Base-by-base conservation (phyloP, 805 yeast species). In the Suhomyces kilbournensis region DNA sequence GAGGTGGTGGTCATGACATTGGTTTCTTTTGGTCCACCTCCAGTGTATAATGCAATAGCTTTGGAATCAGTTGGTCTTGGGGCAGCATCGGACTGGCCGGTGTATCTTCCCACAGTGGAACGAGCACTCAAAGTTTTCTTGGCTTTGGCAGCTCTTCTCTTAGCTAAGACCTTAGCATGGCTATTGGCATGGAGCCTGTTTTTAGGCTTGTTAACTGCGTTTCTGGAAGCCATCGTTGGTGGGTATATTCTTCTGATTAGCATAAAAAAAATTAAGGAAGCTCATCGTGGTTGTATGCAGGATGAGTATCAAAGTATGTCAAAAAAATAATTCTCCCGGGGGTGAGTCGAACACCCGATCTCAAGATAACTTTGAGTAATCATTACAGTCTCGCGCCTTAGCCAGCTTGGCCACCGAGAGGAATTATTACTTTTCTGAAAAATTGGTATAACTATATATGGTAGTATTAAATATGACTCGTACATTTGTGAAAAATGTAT, bases 151-250 rank as follows among this genome's bases (percentile, higher is more conserved):
- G 84, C 75, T 69, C 90, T 77, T 65, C 79, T 84, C 61, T 74
- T 77, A 22, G 82, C 80, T 28, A 83, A 68, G 40, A 78, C 63
- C 32, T 75, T 67, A 44, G 80, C 76, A 67, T 81, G 85, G 48
- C 76, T 75, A 54, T 77, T 76, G 50, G 82, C 72, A 56, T 70
- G 73, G 38, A 82, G 69, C 55, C 80, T 78, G 59, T 79, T 81
- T 66, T 85, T 86, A 46, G 94, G 96, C 69, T 85, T 88, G 70
- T 90, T 91, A 58, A 90, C 77, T 44, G 90, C 82, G 76, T 88
- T 90, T 71, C 80, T 86, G 15, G 91, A 85, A 32, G 96, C 94
- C 96, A 89, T 89, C 19, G 44, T 57, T 40, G 39, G 43, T 32
- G 10, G 7, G 8, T 42, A 12, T 20, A n/a, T 42, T 17, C 17